A percentile compares a stretch with the other conserved stretches of the same genome.
These are phyloP conservation scores for Homolaphlyctis polyrhiza DNA, from an alignment of 371 early-diverging fungal genomes.

Conservation along the genomic window DNA sequence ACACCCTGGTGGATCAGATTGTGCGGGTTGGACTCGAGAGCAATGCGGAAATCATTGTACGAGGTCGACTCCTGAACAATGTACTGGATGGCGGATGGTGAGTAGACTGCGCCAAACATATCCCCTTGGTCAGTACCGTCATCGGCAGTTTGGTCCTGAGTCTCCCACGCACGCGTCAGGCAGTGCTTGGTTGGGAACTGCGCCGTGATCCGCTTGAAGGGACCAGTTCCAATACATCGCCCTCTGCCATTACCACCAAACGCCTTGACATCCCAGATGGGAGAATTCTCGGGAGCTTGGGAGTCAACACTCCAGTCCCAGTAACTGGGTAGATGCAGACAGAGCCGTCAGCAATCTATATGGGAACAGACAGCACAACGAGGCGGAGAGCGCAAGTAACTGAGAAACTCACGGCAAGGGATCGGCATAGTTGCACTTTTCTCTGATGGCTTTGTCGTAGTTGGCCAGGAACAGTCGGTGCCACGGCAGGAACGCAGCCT, in stretches of 20 bases:
- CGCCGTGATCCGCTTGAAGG: not conserved
- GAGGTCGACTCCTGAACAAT: constrained; percentile 26
- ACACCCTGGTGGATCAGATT: constrained; percentile 40
- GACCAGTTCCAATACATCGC: constrained; percentile 8
- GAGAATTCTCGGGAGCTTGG: constrained; percentile 11
- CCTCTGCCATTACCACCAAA: constrained; percentile 14
- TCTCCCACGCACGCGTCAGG: constrained; percentile 17
- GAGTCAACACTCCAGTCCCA: constrained; percentile 28
- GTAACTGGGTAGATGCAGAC: constrained; percentile 10
- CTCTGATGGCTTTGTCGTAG: constrained; percentile 7
- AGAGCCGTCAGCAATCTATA: constrained; percentile 2
- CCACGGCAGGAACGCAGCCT: constrained; percentile 25
- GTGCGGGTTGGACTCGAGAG: constrained; percentile 46
- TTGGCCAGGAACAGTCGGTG: constrained; percentile 19
- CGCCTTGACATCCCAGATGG: constrained; percentile 7
- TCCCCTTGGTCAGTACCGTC: not conserved
- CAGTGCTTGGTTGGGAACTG: constrained; percentile 10
- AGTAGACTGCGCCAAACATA: constrained; percentile 29
- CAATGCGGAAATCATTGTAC: constrained; percentile 32
- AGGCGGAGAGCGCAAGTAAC: constrained; percentile 14
- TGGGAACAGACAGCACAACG: not conserved
- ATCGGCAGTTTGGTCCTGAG: constrained; percentile 4
- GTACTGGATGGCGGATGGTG: constrained; percentile 26
- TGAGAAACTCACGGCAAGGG: constrained; percentile 12
- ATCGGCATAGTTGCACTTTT: constrained; percentile 5